Conservation (phyloP, 148 eudicot species). For the Camellia japonica region DNA sequence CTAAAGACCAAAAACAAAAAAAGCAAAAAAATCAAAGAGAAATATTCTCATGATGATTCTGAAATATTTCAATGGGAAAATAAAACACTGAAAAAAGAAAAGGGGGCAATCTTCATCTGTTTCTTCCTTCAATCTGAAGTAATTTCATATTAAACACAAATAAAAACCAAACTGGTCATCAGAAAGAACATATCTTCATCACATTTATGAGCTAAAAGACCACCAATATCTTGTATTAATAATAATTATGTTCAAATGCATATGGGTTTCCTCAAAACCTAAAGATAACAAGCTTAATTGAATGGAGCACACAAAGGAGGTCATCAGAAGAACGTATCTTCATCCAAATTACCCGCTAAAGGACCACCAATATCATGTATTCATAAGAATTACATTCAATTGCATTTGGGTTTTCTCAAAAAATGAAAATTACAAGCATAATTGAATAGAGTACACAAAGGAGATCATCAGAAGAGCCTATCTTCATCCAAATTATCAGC, state of each 20-base stretch:
- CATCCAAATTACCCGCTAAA: background rate
- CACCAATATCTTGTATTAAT: too few species aligned
- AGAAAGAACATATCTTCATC: background rate
- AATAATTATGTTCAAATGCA: too few species aligned
- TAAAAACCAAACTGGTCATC: background rate
- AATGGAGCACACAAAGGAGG: too few species aligned
- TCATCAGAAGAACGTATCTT: background rate
- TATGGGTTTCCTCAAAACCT: too few species aligned
- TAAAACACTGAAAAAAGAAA: background rate
- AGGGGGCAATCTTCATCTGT: background rate
- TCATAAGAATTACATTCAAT: background rate
- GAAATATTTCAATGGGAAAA: too few species aligned
- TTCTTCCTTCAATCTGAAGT: background rate
- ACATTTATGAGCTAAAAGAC: too few species aligned
- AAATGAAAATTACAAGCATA: slow-evolving; percentile 1
- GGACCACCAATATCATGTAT: background rate
- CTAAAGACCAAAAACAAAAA: background rate
- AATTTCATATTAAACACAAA: slow-evolving; percentile 1
- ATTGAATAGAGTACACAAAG: background rate
- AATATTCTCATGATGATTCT: background rate
- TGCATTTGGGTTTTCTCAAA: background rate
- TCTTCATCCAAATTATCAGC: background rate
- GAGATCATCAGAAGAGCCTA: background rate
- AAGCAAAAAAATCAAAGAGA: background rate
- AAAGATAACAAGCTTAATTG: too few species aligned